Base-by-base conservation (phyloP, 179 eudicot species). In the Nepenthes alata region DNA sequence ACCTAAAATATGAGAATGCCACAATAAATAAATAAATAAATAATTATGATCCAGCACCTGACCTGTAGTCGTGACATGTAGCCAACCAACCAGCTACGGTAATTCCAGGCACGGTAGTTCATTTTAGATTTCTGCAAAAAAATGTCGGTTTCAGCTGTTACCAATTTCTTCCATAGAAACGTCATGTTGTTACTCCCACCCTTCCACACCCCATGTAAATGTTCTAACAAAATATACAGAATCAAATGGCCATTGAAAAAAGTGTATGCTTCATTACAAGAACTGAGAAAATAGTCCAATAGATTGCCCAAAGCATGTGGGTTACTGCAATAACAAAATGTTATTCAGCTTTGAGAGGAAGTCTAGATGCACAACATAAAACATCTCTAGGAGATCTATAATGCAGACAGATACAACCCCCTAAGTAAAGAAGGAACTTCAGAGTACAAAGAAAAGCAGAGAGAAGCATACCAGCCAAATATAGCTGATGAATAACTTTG, bases 21-120 rank as follows among this genome's bases (percentile, higher is more conserved):
- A 38, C 58, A 58, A 7, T 51, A 25, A 25, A 25, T 0, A 25
- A 25, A 25, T n/a, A n/a, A n/a, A n/a, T n/a, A 25, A 25, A 0
- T 0, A 25, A 0, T 25, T 25, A 52, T 51, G 25, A 25, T 25
- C 25, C 25, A 71, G 64, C 67, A 64, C 63, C 73, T 80, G 51
- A 87, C 97, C 87, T 88, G 90, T 65, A 61, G 75, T 55, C 66
- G 56, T 16, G 85, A 62, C 96, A 85, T 91, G 68, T 75, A 82
- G 57, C 88, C 73, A 65, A 83, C 88, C 47, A 88, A 63, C 96
- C 96, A 83, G 63, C 84, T 83, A 13, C 93, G 80, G 65, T 91
- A 93, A 65, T 82, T 78, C 97, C 97, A 88, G 47, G 96, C 93
- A 63, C 94, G 96, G 58, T 91, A 91, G 70, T 91, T 91, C 96